Evolutionary conservation across 306 rosid species (phyloP).

Genomic region (Vicia villosa): DNA sequence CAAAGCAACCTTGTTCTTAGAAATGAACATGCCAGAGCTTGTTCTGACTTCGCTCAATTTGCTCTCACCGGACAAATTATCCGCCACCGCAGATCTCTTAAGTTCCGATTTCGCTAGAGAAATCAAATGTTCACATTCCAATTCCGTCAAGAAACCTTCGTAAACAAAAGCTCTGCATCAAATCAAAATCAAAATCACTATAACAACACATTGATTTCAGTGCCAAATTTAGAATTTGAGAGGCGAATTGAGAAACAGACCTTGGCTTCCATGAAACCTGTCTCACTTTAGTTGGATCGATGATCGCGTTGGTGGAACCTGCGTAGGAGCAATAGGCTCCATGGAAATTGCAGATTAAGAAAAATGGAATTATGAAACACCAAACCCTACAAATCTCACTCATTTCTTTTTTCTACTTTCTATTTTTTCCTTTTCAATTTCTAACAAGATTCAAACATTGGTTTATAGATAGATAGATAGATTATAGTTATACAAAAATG

Average conservation of each 20-base stretch:
- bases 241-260: slow-evolving; percentile 38
- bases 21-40: slow-evolving; percentile 94
- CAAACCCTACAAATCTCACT: slow-evolving; percentile 40
- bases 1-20: slow-evolving; percentile 69
- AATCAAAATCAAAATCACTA: background rate
- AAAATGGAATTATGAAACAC: slow-evolving; percentile 33
- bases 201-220: background rate
- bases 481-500: too few relatives aligned
- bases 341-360: slow-evolving; percentile 34
- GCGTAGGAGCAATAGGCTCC: too few relatives aligned
- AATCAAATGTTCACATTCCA: slow-evolving; percentile 91
- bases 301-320: slow-evolving; percentile 69
- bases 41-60: slow-evolving; percentile 80
- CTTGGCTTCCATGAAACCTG: slow-evolving; percentile 92
- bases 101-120: slow-evolving; percentile 85
- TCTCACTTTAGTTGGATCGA: slow-evolving; percentile 79
- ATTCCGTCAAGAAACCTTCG: slow-evolving; percentile 73
- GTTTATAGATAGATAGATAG: too few relatives aligned
- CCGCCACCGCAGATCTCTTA: slow-evolving; percentile 92
- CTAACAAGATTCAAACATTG: slow-evolving; percentile 2
- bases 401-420: background rate
- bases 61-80: slow-evolving; percentile 69
- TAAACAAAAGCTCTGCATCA: slow-evolving; percentile 83
- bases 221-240: background rate
- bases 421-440: background rate